Conservation (phyloP, 352 stramenopile species). For the Pythium monospermum region DNA sequence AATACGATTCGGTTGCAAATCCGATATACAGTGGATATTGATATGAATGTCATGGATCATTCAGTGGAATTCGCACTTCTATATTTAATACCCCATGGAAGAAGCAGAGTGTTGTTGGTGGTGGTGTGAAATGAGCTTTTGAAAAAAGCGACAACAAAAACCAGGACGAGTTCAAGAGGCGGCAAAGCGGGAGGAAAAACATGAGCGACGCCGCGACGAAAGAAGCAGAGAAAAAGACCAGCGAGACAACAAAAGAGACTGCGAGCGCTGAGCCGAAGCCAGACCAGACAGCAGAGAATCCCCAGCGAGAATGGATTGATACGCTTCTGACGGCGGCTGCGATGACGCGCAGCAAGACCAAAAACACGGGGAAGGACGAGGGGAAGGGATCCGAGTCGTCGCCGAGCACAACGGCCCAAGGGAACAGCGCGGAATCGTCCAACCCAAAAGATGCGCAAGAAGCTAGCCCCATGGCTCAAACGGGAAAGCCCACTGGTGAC, state of each 20-base stretch:
- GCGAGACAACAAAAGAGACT: slow-evolving; percentile 14
- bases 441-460: background rate
- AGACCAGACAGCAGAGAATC: slow-evolving; percentile 18
- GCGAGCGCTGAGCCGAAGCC: background rate
- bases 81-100: background rate
- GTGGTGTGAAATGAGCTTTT: slow-evolving; percentile 16
- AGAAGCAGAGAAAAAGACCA: slow-evolving; percentile 3
- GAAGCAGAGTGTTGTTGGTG: slow-evolving; percentile 18
- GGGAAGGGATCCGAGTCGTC: slow-evolving; percentile 3
- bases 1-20: background rate
- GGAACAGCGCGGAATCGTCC: background rate
- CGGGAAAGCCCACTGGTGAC: background rate
- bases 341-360: slow-evolving; percentile 61
- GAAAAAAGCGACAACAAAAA: slow-evolving; percentile 11
- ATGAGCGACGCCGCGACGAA: slow-evolving; percentile 21
- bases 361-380: no score
- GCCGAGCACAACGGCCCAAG: background rate
- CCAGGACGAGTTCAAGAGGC: no score
- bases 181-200: slow-evolving; percentile 6
- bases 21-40: background rate
- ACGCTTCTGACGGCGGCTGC: slow-evolving; percentile 70
- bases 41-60: slow-evolving; percentile 1
- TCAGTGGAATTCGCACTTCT: background rate
- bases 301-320: slow-evolving; percentile 73
- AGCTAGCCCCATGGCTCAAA: background rate